Evolutionary conservation across 805 yeast species (phyloP).

Genomic region (Starmerella floricola): DNA sequence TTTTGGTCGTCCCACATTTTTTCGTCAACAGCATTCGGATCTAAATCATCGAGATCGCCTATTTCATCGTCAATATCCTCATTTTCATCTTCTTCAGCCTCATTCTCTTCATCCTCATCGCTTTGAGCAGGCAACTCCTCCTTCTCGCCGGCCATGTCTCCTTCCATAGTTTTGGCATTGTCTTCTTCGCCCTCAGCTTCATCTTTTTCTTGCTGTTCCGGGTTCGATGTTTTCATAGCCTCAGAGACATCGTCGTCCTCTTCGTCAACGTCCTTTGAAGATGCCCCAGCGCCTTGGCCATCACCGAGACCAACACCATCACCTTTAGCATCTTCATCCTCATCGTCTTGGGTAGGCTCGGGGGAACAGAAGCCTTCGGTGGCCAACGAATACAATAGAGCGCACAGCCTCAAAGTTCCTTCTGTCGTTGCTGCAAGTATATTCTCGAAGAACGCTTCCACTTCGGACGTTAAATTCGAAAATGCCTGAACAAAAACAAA

Average conservation of each 20-base stretch:
- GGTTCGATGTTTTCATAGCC: slow-evolving; percentile 55
- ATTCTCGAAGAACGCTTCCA: slow-evolving; percentile 36
- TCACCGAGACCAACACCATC: slow-evolving; percentile 92
- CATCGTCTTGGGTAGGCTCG: slow-evolving; percentile 54
- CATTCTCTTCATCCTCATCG: slow-evolving; percentile 36
- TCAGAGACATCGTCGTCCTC: slow-evolving; percentile 85
- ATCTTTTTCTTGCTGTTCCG: slow-evolving; percentile 37
- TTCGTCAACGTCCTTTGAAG: slow-evolving; percentile 64
- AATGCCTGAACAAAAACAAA: slow-evolving; percentile 57
- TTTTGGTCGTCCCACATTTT: slow-evolving; percentile 97
- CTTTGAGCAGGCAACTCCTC: slow-evolving; percentile 59
- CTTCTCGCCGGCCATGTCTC: slow-evolving; percentile 90
- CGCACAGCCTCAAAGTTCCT: slow-evolving; percentile 49
- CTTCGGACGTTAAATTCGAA: slow-evolving; percentile 34
- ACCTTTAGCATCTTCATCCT: slow-evolving; percentile 44
- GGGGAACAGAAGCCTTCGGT: slow-evolving; percentile 89
- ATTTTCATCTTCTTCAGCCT: slow-evolving; percentile 41
- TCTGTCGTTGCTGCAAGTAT: slow-evolving; percentile 46
- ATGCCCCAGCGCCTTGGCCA: slow-evolving; percentile 75
- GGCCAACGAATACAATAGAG: slow-evolving; percentile 48
- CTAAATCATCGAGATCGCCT: slow-evolving; percentile 78
- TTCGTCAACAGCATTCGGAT: slow-evolving; percentile 90
- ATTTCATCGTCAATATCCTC: slow-evolving; percentile 75
- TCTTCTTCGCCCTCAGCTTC: slow-evolving; percentile 53
- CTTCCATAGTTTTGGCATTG: slow-evolving; percentile 87